These are phyloP conservation scores for Turnera subulata DNA, from an alignment of 345 rosid genomes.

Conservation along the genomic window DNA sequence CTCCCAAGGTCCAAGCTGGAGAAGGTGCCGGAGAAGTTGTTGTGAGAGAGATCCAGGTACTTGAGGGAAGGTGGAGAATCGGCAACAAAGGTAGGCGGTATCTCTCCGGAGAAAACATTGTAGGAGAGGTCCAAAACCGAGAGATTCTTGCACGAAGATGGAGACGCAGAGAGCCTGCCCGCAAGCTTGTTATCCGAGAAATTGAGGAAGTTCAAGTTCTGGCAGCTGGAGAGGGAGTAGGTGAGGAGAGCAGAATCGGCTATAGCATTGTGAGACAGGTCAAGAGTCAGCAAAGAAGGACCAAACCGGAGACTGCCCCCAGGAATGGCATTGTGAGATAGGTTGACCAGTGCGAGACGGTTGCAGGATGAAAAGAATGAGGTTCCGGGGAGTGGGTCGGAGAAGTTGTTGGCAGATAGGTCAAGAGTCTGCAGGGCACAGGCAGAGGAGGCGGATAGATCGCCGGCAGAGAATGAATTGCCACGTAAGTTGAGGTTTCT, in stretches of 20 bases:
- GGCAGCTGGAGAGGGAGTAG: slow-evolving; percentile 48
- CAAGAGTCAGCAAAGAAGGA: slow-evolving; percentile 49
- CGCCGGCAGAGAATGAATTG: slow-evolving; percentile 50
- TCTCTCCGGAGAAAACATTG: slow-evolving; percentile 56
- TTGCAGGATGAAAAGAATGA: slow-evolving; percentile 42
- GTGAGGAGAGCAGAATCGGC: slow-evolving; percentile 41
- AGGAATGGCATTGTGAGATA: slow-evolving; percentile 54
- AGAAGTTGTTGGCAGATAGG: slow-evolving; percentile 59
- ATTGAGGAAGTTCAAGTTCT: slow-evolving; percentile 58
- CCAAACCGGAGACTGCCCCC: slow-evolving; percentile 44
- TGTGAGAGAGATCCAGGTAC: slow-evolving; percentile 61
- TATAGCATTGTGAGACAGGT: slow-evolving; percentile 47
- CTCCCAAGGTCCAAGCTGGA: slow-evolving; percentile 51
- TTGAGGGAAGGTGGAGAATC: slow-evolving; percentile 44
- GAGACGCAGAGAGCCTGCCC: slow-evolving; percentile 41
- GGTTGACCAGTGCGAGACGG: slow-evolving; percentile 37
- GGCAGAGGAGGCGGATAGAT: slow-evolving; percentile 31
- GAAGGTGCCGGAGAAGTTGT: slow-evolving; percentile 67
- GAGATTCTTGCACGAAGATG: slow-evolving; percentile 43
- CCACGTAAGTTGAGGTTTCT: slow-evolving; percentile 42
- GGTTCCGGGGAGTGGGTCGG: slow-evolving; percentile 36
- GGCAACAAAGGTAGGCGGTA: slow-evolving; percentile 41
- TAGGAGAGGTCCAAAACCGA: slow-evolving; percentile 60
- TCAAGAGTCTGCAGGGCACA: slow-evolving; percentile 60
- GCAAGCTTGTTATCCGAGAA: slow-evolving; percentile 58